Evolutionary conservation across 2,329 filamentous ascomycete genomes (phyloP).

Genomic region (Bisporella sp.): DNA sequence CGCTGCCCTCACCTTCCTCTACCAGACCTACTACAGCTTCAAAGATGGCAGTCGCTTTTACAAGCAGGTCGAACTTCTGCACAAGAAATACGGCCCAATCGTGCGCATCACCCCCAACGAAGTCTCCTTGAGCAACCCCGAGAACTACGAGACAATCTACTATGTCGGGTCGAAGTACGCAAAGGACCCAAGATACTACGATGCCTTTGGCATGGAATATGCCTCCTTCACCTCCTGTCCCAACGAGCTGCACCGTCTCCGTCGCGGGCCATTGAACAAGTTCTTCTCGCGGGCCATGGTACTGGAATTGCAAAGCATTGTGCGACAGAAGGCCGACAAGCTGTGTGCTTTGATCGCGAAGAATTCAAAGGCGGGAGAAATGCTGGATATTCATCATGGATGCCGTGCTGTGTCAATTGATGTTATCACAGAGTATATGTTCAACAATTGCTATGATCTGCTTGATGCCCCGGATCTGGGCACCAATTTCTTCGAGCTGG

Average conservation of each 20-base stretch:
- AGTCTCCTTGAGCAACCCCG: constrained; percentile 19
- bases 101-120: constrained; percentile 20
- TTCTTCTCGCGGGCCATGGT: constrained; percentile 6
- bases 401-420: constrained; percentile 8
- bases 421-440: constrained; percentile 8
- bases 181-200: constrained; percentile 4
- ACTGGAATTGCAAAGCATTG: background rate
- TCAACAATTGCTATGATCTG: constrained; percentile 7
- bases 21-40: constrained; percentile 10
- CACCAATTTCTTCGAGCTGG: constrained; percentile 4
- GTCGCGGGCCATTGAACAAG: constrained; percentile 6
- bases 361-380: background rate
- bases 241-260: constrained; percentile 7
- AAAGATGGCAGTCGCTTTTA: constrained; percentile 7
- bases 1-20: constrained; percentile 11
- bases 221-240: constrained; percentile 4
- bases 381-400: constrained; percentile 4
- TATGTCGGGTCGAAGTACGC: constrained; percentile 3
- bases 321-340: constrained; percentile 1
- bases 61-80: constrained; percentile 4
- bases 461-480: constrained; percentile 6
- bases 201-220: constrained; percentile 3
- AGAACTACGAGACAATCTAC: constrained; percentile 6
- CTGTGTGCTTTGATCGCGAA: background rate
- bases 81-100: constrained; percentile 14